phyloP scores from a whole-genome alignment of 148 eudicot genomes.

The Chenopodium album region DNA sequence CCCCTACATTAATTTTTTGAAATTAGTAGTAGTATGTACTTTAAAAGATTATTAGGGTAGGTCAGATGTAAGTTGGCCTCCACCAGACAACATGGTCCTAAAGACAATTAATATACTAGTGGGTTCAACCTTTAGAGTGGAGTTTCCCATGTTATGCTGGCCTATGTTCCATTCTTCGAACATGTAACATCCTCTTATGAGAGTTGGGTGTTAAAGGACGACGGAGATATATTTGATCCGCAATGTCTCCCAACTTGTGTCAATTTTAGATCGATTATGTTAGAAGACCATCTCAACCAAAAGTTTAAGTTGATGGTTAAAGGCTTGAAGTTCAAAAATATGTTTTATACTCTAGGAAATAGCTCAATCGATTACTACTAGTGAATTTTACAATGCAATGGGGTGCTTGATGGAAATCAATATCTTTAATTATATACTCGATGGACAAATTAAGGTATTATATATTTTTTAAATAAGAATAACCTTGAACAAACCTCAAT shows the following conservation, averaged over 20 bases:
- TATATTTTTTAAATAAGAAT: no score
- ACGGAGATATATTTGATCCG: neutral
- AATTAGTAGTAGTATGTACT: neutral
- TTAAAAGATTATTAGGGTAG: slow-evolving; percentile 11
- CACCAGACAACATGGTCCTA: slow-evolving; percentile 28
- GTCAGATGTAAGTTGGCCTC: slow-evolving; percentile 25
- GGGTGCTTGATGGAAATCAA: no score
- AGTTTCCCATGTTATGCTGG: slow-evolving; percentile 19
- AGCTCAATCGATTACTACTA: no score
- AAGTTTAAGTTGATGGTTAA: no score
- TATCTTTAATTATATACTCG: no score
- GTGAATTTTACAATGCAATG: no score
- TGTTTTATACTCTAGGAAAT: no score
- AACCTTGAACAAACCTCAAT: no score
- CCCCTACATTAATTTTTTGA: neutral
- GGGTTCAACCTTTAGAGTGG: slow-evolving; percentile 8
- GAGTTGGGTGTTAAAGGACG: neutral
- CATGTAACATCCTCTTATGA: neutral
- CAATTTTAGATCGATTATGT: neutral
- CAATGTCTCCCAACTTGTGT: neutral
- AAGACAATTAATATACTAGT: slow-evolving; percentile 14
- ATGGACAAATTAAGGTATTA: no score
- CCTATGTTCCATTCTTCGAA: slow-evolving; percentile 1
- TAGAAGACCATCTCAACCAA: no score
- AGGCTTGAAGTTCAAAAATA: no score